These are phyloP conservation scores for Lathyrus sativus DNA, from an alignment of 306 rosid species.

Conservation along the genomic window DNA sequence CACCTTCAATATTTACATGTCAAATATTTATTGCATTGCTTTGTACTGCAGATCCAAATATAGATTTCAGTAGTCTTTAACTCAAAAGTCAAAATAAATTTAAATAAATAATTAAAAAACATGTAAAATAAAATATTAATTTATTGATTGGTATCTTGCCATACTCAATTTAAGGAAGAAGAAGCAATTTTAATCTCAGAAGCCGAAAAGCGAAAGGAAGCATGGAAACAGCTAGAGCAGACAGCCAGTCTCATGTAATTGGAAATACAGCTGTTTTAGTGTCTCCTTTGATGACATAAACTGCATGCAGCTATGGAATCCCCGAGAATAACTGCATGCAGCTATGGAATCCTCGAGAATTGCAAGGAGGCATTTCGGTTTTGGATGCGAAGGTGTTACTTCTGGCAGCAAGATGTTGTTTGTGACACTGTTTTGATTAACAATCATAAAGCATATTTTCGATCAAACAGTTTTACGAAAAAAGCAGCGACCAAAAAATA, in stretches of 20 bases:
- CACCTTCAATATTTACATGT: no score
- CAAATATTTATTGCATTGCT: no score
- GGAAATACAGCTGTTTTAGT: conserved; percentile 88
- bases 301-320: conserved; percentile 50
- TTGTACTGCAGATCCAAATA: no score
- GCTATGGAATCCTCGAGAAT: conserved; percentile 21
- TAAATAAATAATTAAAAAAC: no score
- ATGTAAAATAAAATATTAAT: no score
- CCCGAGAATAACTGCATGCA: no score
- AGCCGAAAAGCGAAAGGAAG: conserved; percentile 74
- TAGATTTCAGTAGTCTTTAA: no score
- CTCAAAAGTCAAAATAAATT: no score
- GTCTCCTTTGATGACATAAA: conserved; percentile 54
- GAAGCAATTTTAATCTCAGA: conserved; percentile 50
- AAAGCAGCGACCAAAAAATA: no score
- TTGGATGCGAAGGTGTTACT: conserved; percentile 37
- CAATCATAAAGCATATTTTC: no score
- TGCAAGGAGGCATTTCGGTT: conserved; percentile 31
- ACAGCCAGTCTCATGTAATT: conserved; percentile 64
- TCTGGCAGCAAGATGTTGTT: conserved; percentile 49
- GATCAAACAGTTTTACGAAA: no score
- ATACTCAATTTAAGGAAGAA: conserved; percentile 66
- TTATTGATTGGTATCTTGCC: no score
- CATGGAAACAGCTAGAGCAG: conserved; percentile 77
- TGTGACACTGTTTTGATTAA: conserved; percentile 44